Evolutionary conservation across 208 protist genomes (phyloP), one percentile per base, ranked within the genome.

Genomic region (Leishmania guyanensis): DNA sequence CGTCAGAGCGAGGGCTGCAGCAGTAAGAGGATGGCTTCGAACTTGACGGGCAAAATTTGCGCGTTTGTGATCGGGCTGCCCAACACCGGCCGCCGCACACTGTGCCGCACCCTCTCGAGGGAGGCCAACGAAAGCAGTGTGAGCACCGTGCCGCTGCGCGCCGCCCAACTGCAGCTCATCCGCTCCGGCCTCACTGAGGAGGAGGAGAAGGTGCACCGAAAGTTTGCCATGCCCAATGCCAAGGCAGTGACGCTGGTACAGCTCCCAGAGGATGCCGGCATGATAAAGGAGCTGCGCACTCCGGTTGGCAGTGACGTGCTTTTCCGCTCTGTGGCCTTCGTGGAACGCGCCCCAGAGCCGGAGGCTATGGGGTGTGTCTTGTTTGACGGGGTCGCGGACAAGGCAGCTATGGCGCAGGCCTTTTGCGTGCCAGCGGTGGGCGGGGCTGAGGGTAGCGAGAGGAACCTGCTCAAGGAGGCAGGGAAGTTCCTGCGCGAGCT

Each of bases 21-120:
- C 66, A 83, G 83, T 53, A 86, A 91, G 79, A 87, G 85, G 78
- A 91, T 91, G 84, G 51, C 74, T 16, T 90, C 89, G 9, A 97
- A 97, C 83, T 69, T 97, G 82, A 71, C 88, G 20, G 88, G 90
- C 43, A 96, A 96, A 73, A 84, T 96, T n/a, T 94, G 88, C 77
- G 79, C 87, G 16, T 92, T 96, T 90, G 89, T 97, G 43, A 77
- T 97, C 26, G 94, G 94, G 14, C 83, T 97, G 56, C 94, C 94
- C 56, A 94, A 96, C 73, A 95, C 92, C 14, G 94, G 94, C 26
- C 85, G 92, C 17, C 83, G 89, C 77, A 90, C 84, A 43, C 85
- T 97, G 33, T 91, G 84, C 86, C 90, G 92, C 60, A 80, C 84
- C 5, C 86, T 97, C n/a, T 79, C 88, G 22, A 78, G 74, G 1